These are phyloP conservation scores for Aphanomyces cochlioides DNA, from an alignment of 352 stramenopile genomes.

Conservation along the genomic window DNA sequence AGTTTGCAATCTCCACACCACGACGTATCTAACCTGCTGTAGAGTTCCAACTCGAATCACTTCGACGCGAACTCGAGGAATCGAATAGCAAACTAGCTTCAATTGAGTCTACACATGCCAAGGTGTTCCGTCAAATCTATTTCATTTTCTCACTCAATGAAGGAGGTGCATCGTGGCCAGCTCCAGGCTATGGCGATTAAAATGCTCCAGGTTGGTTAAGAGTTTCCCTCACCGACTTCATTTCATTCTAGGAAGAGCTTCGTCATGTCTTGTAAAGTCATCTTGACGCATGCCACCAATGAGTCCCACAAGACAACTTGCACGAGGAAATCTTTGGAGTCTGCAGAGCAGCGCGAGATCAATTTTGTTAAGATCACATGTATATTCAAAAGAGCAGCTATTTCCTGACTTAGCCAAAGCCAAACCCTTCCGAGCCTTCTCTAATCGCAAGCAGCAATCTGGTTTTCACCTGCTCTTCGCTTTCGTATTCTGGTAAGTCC, in stretches of 20 bases:
- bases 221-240: too few relatives aligned
- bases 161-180: background rate
- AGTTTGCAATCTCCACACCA: too few relatives aligned
- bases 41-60: background rate
- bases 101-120: too few relatives aligned
- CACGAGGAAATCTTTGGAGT: too few relatives aligned
- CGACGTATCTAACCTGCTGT: background rate
- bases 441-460: slow-evolving; percentile 97
- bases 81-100: too few relatives aligned
- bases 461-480: slow-evolving; percentile 95
- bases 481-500: slow-evolving; percentile 98
- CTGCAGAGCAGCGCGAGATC: background rate
- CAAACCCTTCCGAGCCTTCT: slow-evolving; percentile 96
- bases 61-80: background rate
- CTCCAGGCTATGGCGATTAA: background rate
- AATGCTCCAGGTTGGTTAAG: background rate
- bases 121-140: too few relatives aligned
- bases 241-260: too few relatives aligned
- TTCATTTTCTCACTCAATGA: background rate
- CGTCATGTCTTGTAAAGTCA: too few relatives aligned
- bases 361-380: slow-evolving; percentile 4
- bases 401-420: slow-evolving; percentile 90
- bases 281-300: too few relatives aligned
- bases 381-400: background rate
- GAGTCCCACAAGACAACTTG: too few relatives aligned